Evolutionary conservation across 306 rosid genomes (phyloP), one percentile per base, ranked within the genome.

Genomic region (Benincasa hispida): DNA sequence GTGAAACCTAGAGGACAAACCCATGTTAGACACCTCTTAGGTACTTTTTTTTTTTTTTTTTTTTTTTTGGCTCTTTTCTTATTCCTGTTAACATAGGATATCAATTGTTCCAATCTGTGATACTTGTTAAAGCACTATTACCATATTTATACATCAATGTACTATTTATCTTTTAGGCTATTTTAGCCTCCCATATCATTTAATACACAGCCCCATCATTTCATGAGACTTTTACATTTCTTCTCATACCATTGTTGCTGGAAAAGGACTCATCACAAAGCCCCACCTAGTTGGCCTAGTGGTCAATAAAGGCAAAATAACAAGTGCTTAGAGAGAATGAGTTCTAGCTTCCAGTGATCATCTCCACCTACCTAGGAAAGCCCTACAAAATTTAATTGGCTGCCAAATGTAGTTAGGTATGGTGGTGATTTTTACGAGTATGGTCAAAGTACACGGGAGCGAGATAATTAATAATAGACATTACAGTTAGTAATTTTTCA

Each of bases 61-160:
- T 39, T 39, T 39, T 39, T 3, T 14, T n/a, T n/a, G n/a, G n/a
- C 11, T 57, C 0, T 9, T 61, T 61, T 2, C 41, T 32, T 15
- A 60, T 30, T 30, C 15, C 51, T 15, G 58, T 48, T 25, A 25
- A 72, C 76, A 5, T 72, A 72, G 76, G 76, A 72, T 72, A 12
- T 42, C 76, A 47, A 72, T 48, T 72, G 41, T 72, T 72, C 41
- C 58, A 48, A 72, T 48, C 25, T 72, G 41, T 17, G 76, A 72
- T 48, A 48, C 18, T 14, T 41, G 34, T 45, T 45, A 11, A 69
- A 27, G 76, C 11, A 48, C 41, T 25, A 28, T 51, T 17, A 61
- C 13, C 76, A 72, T 28, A 72, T 72, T 48, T 72, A 72, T 72
- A 72, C 61, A 35, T 72, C 76, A 50, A 72, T 72, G 59, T 72